A percentile compares a stretch with the other conserved stretches of the same genome.
These are phyloP conservation scores for Leishmania gerbilli DNA, from an alignment of 208 protist species.

Conservation along the genomic window DNA sequence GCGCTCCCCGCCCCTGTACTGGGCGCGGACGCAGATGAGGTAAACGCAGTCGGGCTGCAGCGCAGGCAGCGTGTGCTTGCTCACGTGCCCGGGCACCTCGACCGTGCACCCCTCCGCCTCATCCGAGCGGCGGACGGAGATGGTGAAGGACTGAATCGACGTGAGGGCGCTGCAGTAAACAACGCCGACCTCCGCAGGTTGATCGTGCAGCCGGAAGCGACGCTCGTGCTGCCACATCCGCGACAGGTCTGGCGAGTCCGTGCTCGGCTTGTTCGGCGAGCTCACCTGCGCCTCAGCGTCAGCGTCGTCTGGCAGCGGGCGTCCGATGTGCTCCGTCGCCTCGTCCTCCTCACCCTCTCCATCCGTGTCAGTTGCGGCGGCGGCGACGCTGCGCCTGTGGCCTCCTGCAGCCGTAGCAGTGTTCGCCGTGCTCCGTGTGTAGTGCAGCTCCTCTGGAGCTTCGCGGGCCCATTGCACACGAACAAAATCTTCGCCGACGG, in stretches of 20 bases:
- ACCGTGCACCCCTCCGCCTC: conserved; percentile 65
- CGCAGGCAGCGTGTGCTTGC: conserved; percentile 51
- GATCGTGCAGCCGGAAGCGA: conserved; percentile 55
- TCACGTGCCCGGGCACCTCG: conserved; percentile 48
- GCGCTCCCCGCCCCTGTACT: conserved; percentile 74
- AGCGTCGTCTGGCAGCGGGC: background rate
- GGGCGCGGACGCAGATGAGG: conserved; percentile 65
- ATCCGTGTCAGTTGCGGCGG: background rate
- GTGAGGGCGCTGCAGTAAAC: conserved; percentile 65
- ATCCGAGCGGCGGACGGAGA: conserved; percentile 44
- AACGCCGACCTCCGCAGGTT: conserved; percentile 33
- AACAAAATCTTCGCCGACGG: conserved; percentile 89
- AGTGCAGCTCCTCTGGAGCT: conserved; percentile 63
- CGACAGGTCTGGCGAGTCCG: conserved; percentile 21
- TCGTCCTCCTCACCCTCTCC: conserved; percentile 3
- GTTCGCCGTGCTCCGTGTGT: conserved; percentile 13
- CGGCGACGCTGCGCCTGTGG: background rate
- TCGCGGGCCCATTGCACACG: conserved; percentile 73
- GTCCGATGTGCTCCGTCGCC: background rate
- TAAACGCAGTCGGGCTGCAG: conserved; percentile 76
- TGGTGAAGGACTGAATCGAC: conserved; percentile 44
- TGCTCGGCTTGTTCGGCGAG: background rate
- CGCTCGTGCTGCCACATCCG: conserved; percentile 24
- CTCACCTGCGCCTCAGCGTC: background rate
- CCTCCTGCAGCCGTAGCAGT: background rate